A percentile compares a stretch with the other conserved stretches of the same genome.
Evolutionary conservation across 108 stramenopile species (phyloP).

Genomic region (Cyclotella atomus): DNA sequence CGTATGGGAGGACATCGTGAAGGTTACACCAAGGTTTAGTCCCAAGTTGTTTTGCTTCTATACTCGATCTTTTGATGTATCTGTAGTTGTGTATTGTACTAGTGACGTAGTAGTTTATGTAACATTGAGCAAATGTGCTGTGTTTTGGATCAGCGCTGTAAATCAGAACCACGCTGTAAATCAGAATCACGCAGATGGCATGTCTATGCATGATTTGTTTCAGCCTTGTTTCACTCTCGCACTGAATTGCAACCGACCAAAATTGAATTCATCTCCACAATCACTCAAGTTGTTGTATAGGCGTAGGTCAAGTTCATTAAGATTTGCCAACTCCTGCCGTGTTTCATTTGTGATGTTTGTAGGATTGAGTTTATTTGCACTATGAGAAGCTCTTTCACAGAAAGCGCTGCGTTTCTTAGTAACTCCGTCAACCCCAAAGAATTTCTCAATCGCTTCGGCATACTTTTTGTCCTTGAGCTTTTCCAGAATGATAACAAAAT

Average conservation of each 20-base stretch:
- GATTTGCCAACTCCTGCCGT: conserved; percentile 15
- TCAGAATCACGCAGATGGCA: no score
- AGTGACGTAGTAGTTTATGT: not conserved
- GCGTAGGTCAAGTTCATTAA: conserved; percentile 30
- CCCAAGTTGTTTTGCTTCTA: not conserved
- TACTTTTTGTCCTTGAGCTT: conserved; percentile 39
- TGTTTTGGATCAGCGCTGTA: no score
- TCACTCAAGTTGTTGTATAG: conserved; percentile 39
- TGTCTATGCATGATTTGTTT: no score
- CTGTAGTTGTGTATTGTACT: not conserved
- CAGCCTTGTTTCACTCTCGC: not conserved
- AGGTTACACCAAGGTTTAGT: conserved; percentile 25
- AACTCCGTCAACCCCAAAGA: conserved; percentile 46
- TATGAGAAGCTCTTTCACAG: conserved; percentile 31
- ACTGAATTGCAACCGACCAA: not conserved
- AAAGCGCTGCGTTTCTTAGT: conserved; percentile 9
- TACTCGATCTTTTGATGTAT: not conserved
- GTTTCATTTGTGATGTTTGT: conserved; percentile 32
- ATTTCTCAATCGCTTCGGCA: conserved; percentile 33
- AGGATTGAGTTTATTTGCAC: conserved; percentile 33
- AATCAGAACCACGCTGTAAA: no score
- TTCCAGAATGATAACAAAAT: conserved; percentile 44
- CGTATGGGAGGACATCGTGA: conserved; percentile 22
- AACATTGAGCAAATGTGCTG: no score
- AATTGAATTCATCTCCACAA: conserved; percentile 1